Evolutionary conservation across 371 early-diverging fungal genomes (phyloP).

Genomic region (Mucor velutinosus): DNA sequence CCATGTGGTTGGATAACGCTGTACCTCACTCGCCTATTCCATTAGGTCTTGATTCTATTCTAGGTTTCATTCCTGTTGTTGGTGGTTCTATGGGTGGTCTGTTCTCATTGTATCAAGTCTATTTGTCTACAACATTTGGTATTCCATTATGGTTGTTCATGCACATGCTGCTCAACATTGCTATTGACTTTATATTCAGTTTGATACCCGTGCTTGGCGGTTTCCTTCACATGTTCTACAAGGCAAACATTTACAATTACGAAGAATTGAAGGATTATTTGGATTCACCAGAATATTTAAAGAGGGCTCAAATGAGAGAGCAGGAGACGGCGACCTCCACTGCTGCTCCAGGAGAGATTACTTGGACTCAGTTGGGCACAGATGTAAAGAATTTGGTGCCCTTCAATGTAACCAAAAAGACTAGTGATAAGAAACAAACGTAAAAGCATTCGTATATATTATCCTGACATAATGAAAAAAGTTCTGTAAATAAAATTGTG

Average conservation of each 20-base stretch:
- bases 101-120: constrained; percentile 43
- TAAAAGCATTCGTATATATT: neutral
- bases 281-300: constrained; percentile 14
- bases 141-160: constrained; percentile 48
- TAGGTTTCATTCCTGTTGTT: constrained; percentile 44
- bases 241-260: constrained; percentile 49
- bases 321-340: neutral
- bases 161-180: constrained; percentile 40
- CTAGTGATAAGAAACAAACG: neutral
- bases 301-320: constrained; percentile 8
- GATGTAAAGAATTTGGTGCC: constrained; percentile 6
- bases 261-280: constrained; percentile 22
- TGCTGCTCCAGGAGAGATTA: constrained; percentile 15
- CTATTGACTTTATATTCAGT: constrained; percentile 38
- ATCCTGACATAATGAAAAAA: too few species aligned
- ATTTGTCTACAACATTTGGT: constrained; percentile 43
- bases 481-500: too few species aligned
- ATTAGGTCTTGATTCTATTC: constrained; percentile 45
- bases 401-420: constrained; percentile 49
- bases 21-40: constrained; percentile 50
- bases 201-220: constrained; percentile 39
- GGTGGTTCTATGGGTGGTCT: constrained; percentile 36
- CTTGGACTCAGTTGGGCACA: constrained; percentile 14
- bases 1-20: constrained; percentile 46
- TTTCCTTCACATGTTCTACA: constrained; percentile 43